Conservation (phyloP, 306 rosid species). For the Citrullus mucosospermus region DNA sequence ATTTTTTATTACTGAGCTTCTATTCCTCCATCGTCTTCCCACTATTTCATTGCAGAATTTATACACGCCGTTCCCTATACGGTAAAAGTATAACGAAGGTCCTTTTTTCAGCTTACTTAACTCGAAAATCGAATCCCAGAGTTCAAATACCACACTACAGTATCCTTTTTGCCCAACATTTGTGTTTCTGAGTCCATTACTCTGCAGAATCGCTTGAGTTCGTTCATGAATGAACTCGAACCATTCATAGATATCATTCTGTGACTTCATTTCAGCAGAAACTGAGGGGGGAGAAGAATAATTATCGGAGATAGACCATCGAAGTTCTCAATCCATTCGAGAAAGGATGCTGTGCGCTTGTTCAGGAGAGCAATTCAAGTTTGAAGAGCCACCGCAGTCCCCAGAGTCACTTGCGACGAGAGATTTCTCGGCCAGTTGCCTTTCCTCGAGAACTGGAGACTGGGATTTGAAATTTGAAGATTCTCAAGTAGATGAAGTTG, state of each 20-base stretch:
- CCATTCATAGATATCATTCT: not conserved
- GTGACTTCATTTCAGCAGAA: not conserved
- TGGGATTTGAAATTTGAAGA: slow-evolving; percentile 73
- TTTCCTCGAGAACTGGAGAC: slow-evolving; percentile 84
- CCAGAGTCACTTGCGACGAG: slow-evolving; percentile 93
- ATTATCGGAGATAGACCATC: slow-evolving; percentile 15
- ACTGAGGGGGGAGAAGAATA: not conserved
- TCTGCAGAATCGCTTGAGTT: not conserved
- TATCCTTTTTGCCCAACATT: not conserved
- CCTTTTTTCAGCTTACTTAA: not conserved
- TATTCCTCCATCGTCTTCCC: not conserved
- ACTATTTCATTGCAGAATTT: not conserved
- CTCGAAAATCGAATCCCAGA: not conserved
- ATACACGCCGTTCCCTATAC: not conserved
- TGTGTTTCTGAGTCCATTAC: not conserved
- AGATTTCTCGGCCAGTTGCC: slow-evolving; percentile 86
- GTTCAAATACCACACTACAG: not conserved
- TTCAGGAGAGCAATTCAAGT: slow-evolving; percentile 87
- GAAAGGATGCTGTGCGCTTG: slow-evolving; percentile 92
- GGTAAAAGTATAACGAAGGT: not conserved
- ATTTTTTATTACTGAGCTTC: slow-evolving; percentile 4
- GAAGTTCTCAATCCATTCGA: not conserved
- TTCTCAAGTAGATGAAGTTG: slow-evolving; percentile 82
- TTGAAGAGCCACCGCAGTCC: slow-evolving; percentile 86
- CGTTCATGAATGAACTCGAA: not conserved